Percentiles rank a stretch among this genome's conserved stretches.
Evolutionary conservation across 306 rosid species (phyloP).

Genomic region (Sophora flavescens): DNA sequence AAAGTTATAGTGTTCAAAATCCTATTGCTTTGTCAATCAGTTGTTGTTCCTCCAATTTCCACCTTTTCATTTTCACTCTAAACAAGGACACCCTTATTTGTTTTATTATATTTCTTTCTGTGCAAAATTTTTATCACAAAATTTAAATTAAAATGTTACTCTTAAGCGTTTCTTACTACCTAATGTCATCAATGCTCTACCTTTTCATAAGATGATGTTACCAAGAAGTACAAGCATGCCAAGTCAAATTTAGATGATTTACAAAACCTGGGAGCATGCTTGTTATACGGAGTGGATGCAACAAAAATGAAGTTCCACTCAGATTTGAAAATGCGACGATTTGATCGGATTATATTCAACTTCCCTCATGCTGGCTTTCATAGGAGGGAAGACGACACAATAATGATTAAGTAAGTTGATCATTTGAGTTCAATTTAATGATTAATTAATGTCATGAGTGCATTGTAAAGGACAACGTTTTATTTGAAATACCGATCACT

Average conservation of each 20-base stretch:
- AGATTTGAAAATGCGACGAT: slow-evolving; percentile 50
- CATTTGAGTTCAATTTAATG: not conserved
- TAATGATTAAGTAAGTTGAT: slow-evolving; percentile 57
- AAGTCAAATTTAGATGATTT: slow-evolving; percentile 56
- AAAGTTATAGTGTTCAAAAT: slow-evolving; percentile 11
- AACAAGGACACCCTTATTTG: not conserved
- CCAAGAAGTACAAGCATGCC: slow-evolving; percentile 61
- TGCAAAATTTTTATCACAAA: not conserved
- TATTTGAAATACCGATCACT: not conserved
- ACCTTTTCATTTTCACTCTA: not conserved
- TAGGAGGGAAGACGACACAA: slow-evolving; percentile 39
- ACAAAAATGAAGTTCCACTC: slow-evolving; percentile 58
- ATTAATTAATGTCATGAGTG: not conserved
- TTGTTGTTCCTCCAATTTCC: not conserved
- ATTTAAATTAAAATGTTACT: no score
- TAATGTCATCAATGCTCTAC: not conserved
- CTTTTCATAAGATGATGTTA: slow-evolving; percentile 50
- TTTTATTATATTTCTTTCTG: not conserved
- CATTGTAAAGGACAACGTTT: not conserved
- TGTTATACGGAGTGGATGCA: slow-evolving; percentile 65
- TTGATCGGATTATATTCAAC: slow-evolving; percentile 67
- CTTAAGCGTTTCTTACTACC: not conserved
- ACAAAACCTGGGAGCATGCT: slow-evolving; percentile 54
- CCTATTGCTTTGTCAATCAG: not conserved
- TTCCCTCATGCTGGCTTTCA: slow-evolving; percentile 76